Base-by-base conservation (phyloP, 2,329 filamentous ascomycete species). In the Fusarium marasasianum region DNA sequence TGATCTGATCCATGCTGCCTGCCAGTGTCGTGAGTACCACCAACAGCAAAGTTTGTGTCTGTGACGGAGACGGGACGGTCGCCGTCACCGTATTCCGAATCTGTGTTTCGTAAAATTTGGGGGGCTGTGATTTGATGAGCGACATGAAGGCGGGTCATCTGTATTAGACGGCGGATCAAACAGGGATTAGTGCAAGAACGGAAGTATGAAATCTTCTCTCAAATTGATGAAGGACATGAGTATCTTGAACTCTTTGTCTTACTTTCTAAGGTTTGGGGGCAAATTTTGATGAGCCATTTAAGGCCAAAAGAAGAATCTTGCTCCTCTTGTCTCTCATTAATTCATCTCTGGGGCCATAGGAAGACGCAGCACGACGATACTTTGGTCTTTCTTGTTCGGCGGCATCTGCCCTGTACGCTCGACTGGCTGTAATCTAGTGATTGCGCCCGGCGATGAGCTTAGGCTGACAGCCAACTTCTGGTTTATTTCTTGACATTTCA, bases 201-300 rank as follows among this genome's bases (percentile, higher is more conserved):
- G 29, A 57, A 37, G 26, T 50, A 48, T 74, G 68, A 74, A 74
- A 75, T 74, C 72, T 74, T 74, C 72, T 66, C 63, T 65, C 48
- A 58, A 31, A 38, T 62, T 55, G 33, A 66, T 53, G 68, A 70
- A 70, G 72, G 72, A 75, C 64, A 70, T 57, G 60, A 44, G 40
- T n/a, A 69, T 44, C 67, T 51, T 41, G 44, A 53, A 72, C 57
- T 63, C 45, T 59, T 60, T 59, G 44, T 20, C 37, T 29, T 56
- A 43, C 50, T 35, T 57, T 62, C 59, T 40, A 48, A 38, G 44
- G 47, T 24, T 60, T 15, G 31, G 15, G n/a, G 12, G 24, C 15
- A 24, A 38, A 44, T 31, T 57, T 35, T 56, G 22, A 37, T 22
- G 37, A 20, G 31, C 29, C 35, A 20, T 56, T 24, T 7, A 26